Evolutionary conservation across 768 basidiomycete genomes (phyloP).

Genomic region (Mycena rebaudengoi): DNA sequence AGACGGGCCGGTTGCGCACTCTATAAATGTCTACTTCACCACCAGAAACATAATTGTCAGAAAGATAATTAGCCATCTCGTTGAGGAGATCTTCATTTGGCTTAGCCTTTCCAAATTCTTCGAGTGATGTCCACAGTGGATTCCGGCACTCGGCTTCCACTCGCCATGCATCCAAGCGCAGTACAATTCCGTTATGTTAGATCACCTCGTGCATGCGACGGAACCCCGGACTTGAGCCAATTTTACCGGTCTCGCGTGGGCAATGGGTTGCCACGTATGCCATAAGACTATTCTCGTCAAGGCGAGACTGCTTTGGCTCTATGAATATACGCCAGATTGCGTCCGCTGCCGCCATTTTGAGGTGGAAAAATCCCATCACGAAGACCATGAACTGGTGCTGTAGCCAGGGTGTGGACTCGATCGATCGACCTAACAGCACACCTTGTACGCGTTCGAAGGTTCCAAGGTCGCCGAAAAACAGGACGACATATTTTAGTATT

Average conservation of each 20-base stretch:
- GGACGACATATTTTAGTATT: conserved; percentile 21
- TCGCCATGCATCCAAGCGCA: conserved; percentile 40
- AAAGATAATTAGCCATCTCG: conserved; percentile 33
- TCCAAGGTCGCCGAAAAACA: conserved; percentile 34
- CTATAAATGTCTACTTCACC: background rate
- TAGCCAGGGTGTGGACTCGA: conserved; percentile 36
- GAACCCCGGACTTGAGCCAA: conserved; percentile 42
- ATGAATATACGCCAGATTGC: conserved; percentile 34
- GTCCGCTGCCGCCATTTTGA: conserved; percentile 36
- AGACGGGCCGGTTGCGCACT: background rate
- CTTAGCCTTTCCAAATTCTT: conserved; percentile 37
- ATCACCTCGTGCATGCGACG: conserved; percentile 27
- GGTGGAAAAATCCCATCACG: conserved; percentile 37
- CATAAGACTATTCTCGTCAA: conserved; percentile 29
- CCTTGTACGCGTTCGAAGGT: conserved; percentile 33
- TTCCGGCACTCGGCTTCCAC: conserved; percentile 20
- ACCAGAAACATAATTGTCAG: conserved; percentile 25
- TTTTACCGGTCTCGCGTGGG: conserved; percentile 41
- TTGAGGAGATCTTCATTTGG: conserved; percentile 37
- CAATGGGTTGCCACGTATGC: conserved; percentile 29
- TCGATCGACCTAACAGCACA: conserved; percentile 29
- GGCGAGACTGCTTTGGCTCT: conserved; percentile 13
- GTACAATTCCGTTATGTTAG: conserved; percentile 35
- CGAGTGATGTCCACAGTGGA: conserved; percentile 24
- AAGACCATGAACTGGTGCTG: conserved; percentile 42